Conservation (phyloP, 768 basidiomycete genomes). For the Russula sp. region DNA sequence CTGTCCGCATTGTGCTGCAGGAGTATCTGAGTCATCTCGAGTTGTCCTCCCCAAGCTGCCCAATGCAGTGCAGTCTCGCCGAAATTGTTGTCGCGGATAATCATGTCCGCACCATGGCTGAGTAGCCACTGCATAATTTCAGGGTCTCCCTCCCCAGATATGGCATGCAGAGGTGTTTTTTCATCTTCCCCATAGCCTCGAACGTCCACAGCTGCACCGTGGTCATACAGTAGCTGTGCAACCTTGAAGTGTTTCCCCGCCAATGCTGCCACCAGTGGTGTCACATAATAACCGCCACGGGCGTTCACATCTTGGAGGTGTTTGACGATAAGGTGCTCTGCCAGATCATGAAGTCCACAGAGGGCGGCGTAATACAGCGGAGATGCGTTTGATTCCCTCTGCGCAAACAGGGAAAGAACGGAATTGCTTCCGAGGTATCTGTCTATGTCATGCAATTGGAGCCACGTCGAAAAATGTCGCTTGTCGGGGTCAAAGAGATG, state of each 20-base stretch:
- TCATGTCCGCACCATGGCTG: background rate
- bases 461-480: background rate
- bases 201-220: background rate
- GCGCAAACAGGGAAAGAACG: background rate
- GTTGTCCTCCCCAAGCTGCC: background rate
- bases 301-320: background rate
- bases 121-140: background rate
- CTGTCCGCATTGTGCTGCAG: background rate
- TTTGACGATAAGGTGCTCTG: background rate
- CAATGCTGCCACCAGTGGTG: background rate
- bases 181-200: background rate
- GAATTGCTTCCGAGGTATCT: background rate
- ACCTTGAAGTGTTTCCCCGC: background rate
- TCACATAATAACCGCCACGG: background rate
- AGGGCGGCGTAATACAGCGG: background rate
- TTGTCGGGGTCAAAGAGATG: too few relatives aligned
- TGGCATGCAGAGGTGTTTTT: background rate
- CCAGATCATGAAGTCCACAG: background rate
- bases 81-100: background rate
- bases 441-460: background rate
- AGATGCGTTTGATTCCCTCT: background rate
- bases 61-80: background rate
- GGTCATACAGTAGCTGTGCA: background rate
- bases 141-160: background rate
- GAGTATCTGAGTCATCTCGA: background rate